Evolutionary conservation across 2,329 filamentous ascomycete genomes (phyloP).

Genomic region (Trichoderma lentiforme): DNA sequence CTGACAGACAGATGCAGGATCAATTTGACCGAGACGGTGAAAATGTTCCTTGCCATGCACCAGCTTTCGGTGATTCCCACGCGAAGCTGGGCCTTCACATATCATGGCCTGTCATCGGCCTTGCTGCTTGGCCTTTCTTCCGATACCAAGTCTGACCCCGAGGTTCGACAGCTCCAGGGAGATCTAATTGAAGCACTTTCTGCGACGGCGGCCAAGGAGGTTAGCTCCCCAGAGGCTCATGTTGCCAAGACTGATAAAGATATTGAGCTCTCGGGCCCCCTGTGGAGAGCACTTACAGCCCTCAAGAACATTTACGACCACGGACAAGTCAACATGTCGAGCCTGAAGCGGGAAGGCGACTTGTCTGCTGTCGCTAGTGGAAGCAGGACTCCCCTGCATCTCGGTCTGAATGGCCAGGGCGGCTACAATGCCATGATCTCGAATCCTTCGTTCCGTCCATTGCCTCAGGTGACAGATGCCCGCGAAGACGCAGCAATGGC

Average conservation of each 20-base stretch:
- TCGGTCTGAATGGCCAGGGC: constrained; percentile 22
- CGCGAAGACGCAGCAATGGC: constrained; percentile 61
- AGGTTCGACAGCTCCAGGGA: constrained; percentile 61
- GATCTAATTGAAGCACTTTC: constrained; percentile 62
- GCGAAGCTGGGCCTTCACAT: constrained; percentile 65
- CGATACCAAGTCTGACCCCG: constrained; percentile 61
- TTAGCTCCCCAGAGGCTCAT: constrained; percentile 50
- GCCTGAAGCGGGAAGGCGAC: constrained; percentile 48
- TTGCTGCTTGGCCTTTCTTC: constrained; percentile 61
- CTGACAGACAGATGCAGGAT: constrained; percentile 58
- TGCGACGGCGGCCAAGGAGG: constrained; percentile 61
- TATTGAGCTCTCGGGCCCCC: constrained; percentile 59
- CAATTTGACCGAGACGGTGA: constrained; percentile 62
- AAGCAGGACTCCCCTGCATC: constrained; percentile 39
- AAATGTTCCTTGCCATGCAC: constrained; percentile 68
- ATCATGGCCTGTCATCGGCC: constrained; percentile 63
- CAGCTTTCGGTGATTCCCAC: constrained; percentile 65
- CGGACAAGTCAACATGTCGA: constrained; percentile 52
- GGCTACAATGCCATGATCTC: constrained; percentile 24
- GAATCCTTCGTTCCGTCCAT: constrained; percentile 24
- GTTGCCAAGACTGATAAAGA: constrained; percentile 56
- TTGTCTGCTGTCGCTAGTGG: constrained; percentile 46
- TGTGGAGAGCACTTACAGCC: constrained; percentile 58
- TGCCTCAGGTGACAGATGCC: constrained; percentile 40
- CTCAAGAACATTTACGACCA: constrained; percentile 66